These are phyloP conservation scores for Ogataea philodendri DNA, from an alignment of 805 yeast species.

Conservation along the genomic window DNA sequence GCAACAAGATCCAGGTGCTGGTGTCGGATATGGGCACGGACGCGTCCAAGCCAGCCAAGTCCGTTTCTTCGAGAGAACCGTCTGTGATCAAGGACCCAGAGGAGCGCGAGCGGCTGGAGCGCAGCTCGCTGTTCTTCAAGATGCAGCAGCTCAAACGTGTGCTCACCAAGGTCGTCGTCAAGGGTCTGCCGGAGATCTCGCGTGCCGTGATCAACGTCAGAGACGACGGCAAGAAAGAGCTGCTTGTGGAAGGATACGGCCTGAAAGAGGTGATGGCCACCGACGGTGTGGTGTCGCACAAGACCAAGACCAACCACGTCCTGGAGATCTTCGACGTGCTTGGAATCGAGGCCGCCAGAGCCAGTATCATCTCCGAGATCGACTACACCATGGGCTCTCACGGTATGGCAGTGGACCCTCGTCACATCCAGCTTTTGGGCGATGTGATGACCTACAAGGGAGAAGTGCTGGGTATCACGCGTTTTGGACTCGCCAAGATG, in stretches of 20 bases:
- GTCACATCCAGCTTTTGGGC: constrained; percentile 95
- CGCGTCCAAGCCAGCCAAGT: constrained; percentile 42
- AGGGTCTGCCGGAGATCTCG: constrained; percentile 86
- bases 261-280: constrained; percentile 94
- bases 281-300: constrained; percentile 89
- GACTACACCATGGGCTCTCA: constrained; percentile 98
- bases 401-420: constrained; percentile 99
- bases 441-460: constrained; percentile 99
- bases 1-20: constrained; percentile 62
- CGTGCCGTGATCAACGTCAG: constrained; percentile 95
- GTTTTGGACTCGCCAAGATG: constrained; percentile 98
- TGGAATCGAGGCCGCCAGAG: constrained; percentile 97
- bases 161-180: constrained; percentile 84
- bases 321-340: constrained; percentile 84
- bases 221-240: constrained; percentile 82
- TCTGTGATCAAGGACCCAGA: constrained; percentile 35
- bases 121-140: constrained; percentile 68
- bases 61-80: constrained; percentile 35
- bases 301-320: constrained; percentile 88
- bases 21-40: constrained; percentile 46
- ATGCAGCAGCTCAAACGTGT: constrained; percentile 87
- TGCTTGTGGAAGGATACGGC: constrained; percentile 97
- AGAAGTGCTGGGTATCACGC: constrained; percentile 94
- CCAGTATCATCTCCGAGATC: constrained; percentile 89
- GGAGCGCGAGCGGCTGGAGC: constrained; percentile 36